These are phyloP conservation scores for Nitzschia sp. DNA, from an alignment of 108 stramenopile species.

Conservation along the genomic window DNA sequence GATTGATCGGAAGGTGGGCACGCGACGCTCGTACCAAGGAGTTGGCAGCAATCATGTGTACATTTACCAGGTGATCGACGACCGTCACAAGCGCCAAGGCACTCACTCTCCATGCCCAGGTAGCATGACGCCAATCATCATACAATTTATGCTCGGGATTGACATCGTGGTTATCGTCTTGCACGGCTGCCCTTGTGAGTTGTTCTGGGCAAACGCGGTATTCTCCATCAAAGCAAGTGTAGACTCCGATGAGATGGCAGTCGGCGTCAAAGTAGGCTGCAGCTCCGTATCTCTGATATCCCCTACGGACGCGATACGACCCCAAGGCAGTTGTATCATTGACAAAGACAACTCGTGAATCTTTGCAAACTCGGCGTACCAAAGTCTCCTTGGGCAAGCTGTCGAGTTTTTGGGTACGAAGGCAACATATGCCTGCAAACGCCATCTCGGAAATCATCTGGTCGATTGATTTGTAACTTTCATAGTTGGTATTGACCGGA, in stretches of 20 bases:
- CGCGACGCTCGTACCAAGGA: constrained; percentile 9
- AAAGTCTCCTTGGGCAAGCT: not conserved
- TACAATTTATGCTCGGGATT: not conserved
- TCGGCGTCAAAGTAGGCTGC: constrained; percentile 16
- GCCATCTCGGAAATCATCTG: constrained; percentile 3
- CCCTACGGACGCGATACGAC: constrained; percentile 6
- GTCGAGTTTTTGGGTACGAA: constrained; percentile 2
- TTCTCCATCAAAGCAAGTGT: constrained; percentile 11
- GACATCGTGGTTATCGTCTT: not conserved
- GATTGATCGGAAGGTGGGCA: constrained; percentile 15
- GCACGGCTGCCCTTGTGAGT: not conserved
- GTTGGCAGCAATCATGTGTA: constrained; percentile 16
- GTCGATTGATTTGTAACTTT: not conserved
- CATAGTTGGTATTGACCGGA: constrained; percentile 7
- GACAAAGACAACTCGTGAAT: not conserved
- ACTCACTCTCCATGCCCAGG: constrained; percentile 18
- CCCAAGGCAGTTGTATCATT: constrained; percentile 1
- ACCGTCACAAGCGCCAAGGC: constrained; percentile 14
- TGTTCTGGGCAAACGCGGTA: not conserved
- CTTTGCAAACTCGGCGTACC: not conserved
- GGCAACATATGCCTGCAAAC: not conserved
- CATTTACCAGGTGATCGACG: constrained; percentile 10
- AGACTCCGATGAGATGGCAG: constrained; percentile 13
- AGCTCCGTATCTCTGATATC: constrained; percentile 15
- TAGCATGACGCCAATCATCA: constrained; percentile 13